These are phyloP conservation scores for Nakaseomyces kungkrabaensis DNA, from an alignment of 1,139 yeast species.

Conservation along the genomic window DNA sequence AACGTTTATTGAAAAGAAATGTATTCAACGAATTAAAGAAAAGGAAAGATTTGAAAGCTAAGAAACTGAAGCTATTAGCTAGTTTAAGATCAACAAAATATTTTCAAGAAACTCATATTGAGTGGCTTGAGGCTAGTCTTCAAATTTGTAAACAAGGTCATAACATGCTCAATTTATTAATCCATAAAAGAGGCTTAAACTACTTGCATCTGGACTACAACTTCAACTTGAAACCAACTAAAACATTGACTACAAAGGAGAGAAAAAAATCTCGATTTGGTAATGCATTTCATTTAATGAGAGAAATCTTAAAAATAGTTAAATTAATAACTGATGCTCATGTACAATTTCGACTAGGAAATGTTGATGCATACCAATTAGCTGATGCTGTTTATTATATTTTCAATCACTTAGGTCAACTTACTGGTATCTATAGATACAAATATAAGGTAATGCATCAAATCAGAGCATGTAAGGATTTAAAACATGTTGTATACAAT, in stretches of 20 bases:
- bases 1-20: constrained; percentile 65
- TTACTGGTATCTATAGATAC: constrained; percentile 93
- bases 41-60: constrained; percentile 33
- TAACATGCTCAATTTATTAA: constrained; percentile 81
- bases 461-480: constrained; percentile 88
- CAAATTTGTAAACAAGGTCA: constrained; percentile 91
- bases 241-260: constrained; percentile 92
- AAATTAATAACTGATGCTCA: constrained; percentile 90
- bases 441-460: constrained; percentile 98
- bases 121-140: constrained; percentile 97
- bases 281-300: constrained; percentile 85
- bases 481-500: constrained; percentile 82
- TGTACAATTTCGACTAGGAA: constrained; percentile 81
- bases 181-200: constrained; percentile 85
- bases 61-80: constrained; percentile 52
- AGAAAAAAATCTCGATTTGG: constrained; percentile 94
- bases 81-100: constrained; percentile 69
- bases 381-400: constrained; percentile 92
- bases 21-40: constrained; percentile 64
- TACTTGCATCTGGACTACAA: constrained; percentile 91
- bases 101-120: constrained; percentile 84
- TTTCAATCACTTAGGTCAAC: constrained; percentile 85
- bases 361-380: constrained; percentile 83
- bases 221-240: constrained; percentile 91
- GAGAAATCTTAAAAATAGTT: constrained; percentile 74